These are phyloP conservation scores for Globisporangium polare DNA, from an alignment of 352 stramenopile species.

Conservation along the genomic window DNA sequence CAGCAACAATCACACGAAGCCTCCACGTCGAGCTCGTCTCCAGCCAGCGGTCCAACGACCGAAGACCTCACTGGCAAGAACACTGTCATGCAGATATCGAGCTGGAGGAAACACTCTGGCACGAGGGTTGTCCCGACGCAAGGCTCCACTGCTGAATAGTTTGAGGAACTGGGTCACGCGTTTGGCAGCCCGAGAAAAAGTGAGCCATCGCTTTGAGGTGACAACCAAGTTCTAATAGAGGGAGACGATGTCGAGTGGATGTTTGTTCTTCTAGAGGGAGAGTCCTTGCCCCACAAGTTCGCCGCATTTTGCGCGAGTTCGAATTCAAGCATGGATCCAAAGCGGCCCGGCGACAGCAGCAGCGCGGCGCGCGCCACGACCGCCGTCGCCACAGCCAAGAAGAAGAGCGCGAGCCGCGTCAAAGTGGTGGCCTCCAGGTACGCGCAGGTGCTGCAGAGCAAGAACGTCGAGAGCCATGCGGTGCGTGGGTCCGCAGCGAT, in stretches of 20 bases:
- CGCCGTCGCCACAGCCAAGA: slow-evolving; percentile 7
- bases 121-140: background rate
- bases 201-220: too few relatives aligned
- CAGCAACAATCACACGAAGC: background rate
- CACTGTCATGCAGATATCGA: background rate
- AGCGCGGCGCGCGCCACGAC: background rate
- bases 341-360: background rate
- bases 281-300: too few relatives aligned
- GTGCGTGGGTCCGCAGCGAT: background rate
- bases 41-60: background rate
- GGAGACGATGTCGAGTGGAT: background rate
- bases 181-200: too few relatives aligned
- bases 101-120: background rate
- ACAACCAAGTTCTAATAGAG: background rate
- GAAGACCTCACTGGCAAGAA: background rate
- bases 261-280: background rate
- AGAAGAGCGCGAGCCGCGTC: slow-evolving; percentile 17
- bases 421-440: slow-evolving; percentile 63
- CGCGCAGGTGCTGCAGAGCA: slow-evolving; percentile 42
- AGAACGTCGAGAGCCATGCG: slow-evolving; percentile 28
- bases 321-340: slow-evolving; percentile 7
- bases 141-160: background rate
- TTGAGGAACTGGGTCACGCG: too few relatives aligned
- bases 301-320: too few relatives aligned
- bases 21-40: background rate